These are phyloP conservation scores for Hyphopichia khmerensis DNA, from an alignment of 1,139 yeast genomes.

Conservation along the genomic window DNA sequence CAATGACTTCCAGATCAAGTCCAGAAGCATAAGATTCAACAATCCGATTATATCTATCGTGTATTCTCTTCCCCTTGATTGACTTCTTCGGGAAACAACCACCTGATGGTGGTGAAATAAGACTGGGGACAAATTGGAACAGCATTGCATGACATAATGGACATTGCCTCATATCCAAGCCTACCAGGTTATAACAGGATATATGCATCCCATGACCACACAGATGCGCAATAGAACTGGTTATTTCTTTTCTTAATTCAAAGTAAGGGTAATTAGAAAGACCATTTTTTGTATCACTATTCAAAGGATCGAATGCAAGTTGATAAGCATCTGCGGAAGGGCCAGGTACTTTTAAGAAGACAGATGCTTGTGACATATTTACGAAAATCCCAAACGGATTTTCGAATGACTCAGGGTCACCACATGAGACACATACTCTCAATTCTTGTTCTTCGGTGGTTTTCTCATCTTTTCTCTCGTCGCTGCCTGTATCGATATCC, in stretches of 20 bases:
- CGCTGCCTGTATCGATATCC: conserved; percentile 12
- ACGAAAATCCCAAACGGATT: conserved; percentile 58
- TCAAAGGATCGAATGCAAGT: not conserved
- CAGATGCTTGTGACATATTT: conserved; percentile 32
- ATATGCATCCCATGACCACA: conserved; percentile 74
- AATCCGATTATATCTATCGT: conserved; percentile 19
- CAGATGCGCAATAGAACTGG: conserved; percentile 1
- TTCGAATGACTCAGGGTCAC: conserved; percentile 48
- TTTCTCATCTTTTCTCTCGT: conserved; percentile 4
- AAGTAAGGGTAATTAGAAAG: not conserved
- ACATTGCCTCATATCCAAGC: conserved; percentile 40
- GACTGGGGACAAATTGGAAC: conserved; percentile 44
- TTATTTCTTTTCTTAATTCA: not conserved
- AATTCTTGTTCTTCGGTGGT: not conserved
- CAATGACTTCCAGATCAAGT: not conserved
- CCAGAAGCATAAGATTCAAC: conserved; percentile 8
- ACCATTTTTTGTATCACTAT: not conserved
- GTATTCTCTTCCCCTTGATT: conserved; percentile 14
- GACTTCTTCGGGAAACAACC: not conserved
- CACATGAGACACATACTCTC: conserved; percentile 67
- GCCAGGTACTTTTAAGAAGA: conserved; percentile 41
- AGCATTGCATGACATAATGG: conserved; percentile 54
- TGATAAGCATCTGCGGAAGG: not conserved
- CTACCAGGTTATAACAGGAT: conserved; percentile 43
- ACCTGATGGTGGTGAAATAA: conserved; percentile 17